Evolutionary conservation across 768 basidiomycete genomes (phyloP), one percentile per base, ranked within the genome.

Genomic region (Hydnum rufescens): DNA sequence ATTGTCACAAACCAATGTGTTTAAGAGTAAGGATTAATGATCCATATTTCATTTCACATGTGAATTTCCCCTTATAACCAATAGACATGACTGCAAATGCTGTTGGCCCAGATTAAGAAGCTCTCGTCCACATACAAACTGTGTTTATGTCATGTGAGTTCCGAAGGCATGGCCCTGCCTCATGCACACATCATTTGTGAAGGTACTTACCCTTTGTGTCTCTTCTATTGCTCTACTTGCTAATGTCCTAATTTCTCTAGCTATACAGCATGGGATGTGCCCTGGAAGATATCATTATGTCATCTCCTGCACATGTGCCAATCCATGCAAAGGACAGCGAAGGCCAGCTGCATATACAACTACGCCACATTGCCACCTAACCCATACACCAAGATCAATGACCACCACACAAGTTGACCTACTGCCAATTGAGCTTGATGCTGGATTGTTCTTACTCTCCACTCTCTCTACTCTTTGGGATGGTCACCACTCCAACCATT

Each of bases 61-160:
- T 47, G 8, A 8, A 8, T 8, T 39, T 39, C 36, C 8, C 36
- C 19, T 8, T 19, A 8, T 39, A 28, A n/a, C 44, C 26, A 8
- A 16, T 25, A 47, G 44, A 25, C 44, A 8, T 26, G 44, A 8
- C 26, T 47, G 8, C 25, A 13, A 16, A 0, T 51, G 56, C 0
- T 47, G 8, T 8, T 4, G 44, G 26, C 60, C 0, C 68, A 68
- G 44, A 44, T 53, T 13, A 64, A 71, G 3, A 59, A 68, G 23
- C 57, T 55, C 5, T 57, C 70, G 25, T 66, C 71, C 54, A 70
- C 70, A 51, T 67, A 70, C n/a, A 46, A 70, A 71, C 49, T 60
- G 66, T 51, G 68, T 77, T 0, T 74, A 73, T 53, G 69, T 67
- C 4, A 74, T 75, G n/a, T 49, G 72, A 79, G 55, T 78, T 75